phyloP scores from a whole-genome alignment of 2,329 filamentous ascomycete genomes.

The Purpureocillium takamizusanense region DNA sequence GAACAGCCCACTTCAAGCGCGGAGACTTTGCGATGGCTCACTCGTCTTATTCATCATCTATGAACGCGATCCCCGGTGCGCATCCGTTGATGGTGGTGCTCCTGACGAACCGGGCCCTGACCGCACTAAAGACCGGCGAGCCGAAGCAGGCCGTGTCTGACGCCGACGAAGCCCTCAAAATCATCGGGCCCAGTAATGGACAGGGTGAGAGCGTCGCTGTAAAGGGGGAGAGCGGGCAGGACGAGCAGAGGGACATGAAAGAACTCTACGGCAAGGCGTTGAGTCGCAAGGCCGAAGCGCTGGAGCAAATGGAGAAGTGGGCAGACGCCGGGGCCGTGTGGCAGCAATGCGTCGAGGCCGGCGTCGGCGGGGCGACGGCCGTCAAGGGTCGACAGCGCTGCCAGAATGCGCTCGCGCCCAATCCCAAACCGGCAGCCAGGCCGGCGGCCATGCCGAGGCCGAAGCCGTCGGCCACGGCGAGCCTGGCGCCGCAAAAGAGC shows the following conservation, averaged over 20 bases:
- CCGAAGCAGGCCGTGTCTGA: constrained; percentile 81
- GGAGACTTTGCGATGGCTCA: constrained; percentile 89
- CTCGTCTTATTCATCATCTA: constrained; percentile 67
- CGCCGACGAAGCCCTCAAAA: constrained; percentile 66
- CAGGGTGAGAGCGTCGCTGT: constrained; percentile 73
- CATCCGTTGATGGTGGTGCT: constrained; percentile 86
- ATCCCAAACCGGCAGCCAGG: constrained; percentile 40
- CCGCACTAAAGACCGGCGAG: constrained; percentile 83
- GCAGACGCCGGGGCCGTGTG: constrained; percentile 71
- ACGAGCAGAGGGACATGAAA: constrained; percentile 72
- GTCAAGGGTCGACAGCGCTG: constrained; percentile 82
- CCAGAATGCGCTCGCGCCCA: constrained; percentile 73
- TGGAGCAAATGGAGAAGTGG: constrained; percentile 96
- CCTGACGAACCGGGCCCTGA: constrained; percentile 83
- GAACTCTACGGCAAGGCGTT: constrained; percentile 91
- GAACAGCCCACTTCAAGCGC: constrained; percentile 84
- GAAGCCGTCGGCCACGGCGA: constrained; percentile 28
- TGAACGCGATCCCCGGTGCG: constrained; percentile 62
- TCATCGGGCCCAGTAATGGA: constrained; percentile 74
- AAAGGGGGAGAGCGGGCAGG: constrained; percentile 42
- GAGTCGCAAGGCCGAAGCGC: constrained; percentile 87
- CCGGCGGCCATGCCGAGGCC: constrained; percentile 38
- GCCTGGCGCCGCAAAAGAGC: constrained; percentile 36
- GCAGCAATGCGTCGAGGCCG: constrained; percentile 73
- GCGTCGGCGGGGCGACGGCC: constrained; percentile 76